Base-by-base conservation (phyloP, 768 basidiomycete genomes). In the Zangia roseola region DNA sequence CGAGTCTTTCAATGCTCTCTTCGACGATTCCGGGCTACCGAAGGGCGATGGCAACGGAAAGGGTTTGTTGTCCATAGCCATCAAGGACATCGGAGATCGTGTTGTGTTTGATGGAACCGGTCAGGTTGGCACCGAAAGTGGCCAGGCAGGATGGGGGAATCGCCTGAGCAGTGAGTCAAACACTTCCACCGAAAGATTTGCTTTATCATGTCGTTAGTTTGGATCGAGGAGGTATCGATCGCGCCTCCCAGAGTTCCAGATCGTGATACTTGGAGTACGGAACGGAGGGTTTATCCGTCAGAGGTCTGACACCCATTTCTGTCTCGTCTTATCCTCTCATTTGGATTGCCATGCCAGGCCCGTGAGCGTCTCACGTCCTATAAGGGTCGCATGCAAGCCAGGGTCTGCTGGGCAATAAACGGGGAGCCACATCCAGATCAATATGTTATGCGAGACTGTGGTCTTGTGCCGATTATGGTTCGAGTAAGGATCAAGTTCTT, bases 381-480 rank as follows among this genome's bases (percentile, higher is more conserved):
- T 67, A 83, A 88, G 34, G 93, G 91, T 6, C 82, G 86, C 39
- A 91, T 98, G 87, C 87, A 82, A 17, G 83, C 86, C 36, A 90
- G 88, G 66, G 64, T 98, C 34, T 84, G 84, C 56, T 97, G 92
- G 91, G 83, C 80, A 33, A 81, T 94, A 47, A 79, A 78, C 23
- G 69, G 69, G 30, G 78, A 83, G 46, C 81, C 80, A n/a, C 82
- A 86, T 41, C 74, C 75, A 8, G 79, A 86, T 45, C 82, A 84
- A 57, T 78, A 80, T 52, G 79, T 84, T 34, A 86, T 71, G 43
- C 72, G 86, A 58, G 95, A 98, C 49, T 94, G 94, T 64, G 97
- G 97, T 49, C 76, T 91, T 28, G 74, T 97, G 14, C 97, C 97
- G 4, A 86, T 99, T 70, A 98, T 99, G 97, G 87, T 97, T 70